These are phyloP conservation scores for Wickerhamiella kurtzmanii DNA, from an alignment of 805 yeast genomes.

Conservation along the genomic window DNA sequence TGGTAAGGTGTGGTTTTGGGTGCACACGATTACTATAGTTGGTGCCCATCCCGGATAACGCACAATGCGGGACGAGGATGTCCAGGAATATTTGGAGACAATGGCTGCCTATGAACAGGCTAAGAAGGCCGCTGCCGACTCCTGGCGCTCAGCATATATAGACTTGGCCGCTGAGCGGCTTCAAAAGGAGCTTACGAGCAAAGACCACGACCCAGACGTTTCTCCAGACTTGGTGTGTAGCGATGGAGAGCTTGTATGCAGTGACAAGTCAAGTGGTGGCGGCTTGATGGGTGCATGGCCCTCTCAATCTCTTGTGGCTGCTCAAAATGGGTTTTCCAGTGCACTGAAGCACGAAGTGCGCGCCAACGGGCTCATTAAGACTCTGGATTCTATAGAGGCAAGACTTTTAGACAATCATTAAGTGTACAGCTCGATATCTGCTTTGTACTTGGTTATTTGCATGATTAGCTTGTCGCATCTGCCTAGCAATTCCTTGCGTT, in stretches of 20 bases:
- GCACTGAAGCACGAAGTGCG: slow-evolving; percentile 22
- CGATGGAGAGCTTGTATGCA: slow-evolving; percentile 10
- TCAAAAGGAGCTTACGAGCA: neutral
- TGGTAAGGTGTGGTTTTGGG: no score
- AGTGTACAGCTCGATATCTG: slow-evolving; percentile 18
- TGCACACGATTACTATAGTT: no score
- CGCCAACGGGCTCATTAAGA: neutral
- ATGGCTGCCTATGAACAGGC: slow-evolving; percentile 9
- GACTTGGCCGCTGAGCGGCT: slow-evolving; percentile 11
- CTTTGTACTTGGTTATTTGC: slow-evolving; percentile 40
- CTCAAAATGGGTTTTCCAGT: slow-evolving; percentile 29
- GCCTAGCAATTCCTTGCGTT: slow-evolving; percentile 48
- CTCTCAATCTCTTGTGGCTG: slow-evolving; percentile 29
- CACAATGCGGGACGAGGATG: slow-evolving; percentile 7
- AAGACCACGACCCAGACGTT: slow-evolving; percentile 6
- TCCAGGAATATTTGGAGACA: slow-evolving; percentile 10
- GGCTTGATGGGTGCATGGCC: slow-evolving; percentile 35
- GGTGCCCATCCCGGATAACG: neutral
- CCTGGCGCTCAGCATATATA: slow-evolving; percentile 15
- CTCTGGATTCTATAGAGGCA: neutral
- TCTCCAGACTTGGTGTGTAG: slow-evolving; percentile 4
- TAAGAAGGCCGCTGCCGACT: slow-evolving; percentile 4
- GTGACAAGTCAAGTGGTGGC: slow-evolving; percentile 26
- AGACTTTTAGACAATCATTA: neutral
- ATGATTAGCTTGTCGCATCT: slow-evolving; percentile 56